phyloP scores from a whole-genome alignment of 495 filamentous ascomycete genomes.

The Aspergillus kassunensis region DNA sequence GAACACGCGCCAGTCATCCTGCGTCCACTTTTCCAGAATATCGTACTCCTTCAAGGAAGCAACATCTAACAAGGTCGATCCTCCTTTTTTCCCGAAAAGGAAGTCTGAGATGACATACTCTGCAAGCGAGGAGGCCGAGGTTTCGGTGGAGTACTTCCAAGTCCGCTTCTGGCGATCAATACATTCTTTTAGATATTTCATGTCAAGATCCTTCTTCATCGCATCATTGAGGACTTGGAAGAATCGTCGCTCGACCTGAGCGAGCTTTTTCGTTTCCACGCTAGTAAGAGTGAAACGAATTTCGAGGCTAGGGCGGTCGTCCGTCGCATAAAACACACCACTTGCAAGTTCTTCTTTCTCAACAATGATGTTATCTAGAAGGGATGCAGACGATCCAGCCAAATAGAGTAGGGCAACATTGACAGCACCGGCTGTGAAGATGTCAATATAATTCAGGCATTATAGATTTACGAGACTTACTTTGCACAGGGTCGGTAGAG shows the following conservation, averaged over 20 bases:
- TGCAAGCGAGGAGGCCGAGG: constrained; percentile 67
- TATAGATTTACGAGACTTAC: constrained; percentile 31
- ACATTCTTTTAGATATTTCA: constrained; percentile 84
- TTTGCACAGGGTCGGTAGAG: constrained; percentile 57
- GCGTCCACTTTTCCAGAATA: constrained; percentile 70
- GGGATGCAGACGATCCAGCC: constrained; percentile 83
- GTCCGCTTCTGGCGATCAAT: constrained; percentile 72
- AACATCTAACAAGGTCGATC: constrained; percentile 69
- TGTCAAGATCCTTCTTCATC: constrained; percentile 73
- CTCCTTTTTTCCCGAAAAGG: constrained; percentile 82
- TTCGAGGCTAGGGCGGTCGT: constrained; percentile 72
- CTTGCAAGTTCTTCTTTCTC: constrained; percentile 91
- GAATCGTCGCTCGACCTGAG: constrained; percentile 76
- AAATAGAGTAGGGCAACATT: constrained; percentile 78
- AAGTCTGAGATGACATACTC: constrained; percentile 84
- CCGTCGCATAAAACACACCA: constrained; percentile 69
- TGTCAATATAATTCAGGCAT: constrained; percentile 10
- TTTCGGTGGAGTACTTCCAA: constrained; percentile 75
- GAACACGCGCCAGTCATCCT: constrained; percentile 77
- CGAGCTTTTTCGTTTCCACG: constrained; percentile 82
- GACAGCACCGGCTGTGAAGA: constrained; percentile 56
- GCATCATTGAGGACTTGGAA: constrained; percentile 79
- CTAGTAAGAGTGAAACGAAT: constrained; percentile 79
- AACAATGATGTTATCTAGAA: constrained; percentile 87
- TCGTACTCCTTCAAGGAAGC: constrained; percentile 70